Evolutionary conservation across 1,284 basidiomycete genomes (phyloP), one percentile per base, ranked within the genome.

Genomic region (Apiotrichum gamsii): DNA sequence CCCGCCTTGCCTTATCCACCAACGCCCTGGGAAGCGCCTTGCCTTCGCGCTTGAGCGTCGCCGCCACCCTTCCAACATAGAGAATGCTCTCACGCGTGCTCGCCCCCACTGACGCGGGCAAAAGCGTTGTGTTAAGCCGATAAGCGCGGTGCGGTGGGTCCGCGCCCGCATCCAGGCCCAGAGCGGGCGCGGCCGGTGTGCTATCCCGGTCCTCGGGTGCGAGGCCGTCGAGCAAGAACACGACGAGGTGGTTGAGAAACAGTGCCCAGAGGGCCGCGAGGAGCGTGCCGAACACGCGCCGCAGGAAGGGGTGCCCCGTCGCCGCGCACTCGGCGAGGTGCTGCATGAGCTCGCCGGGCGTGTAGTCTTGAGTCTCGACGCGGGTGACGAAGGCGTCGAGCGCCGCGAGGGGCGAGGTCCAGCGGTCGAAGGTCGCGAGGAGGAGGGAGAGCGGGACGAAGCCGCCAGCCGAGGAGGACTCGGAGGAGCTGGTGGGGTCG

Each of bases 61-160:
- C 83, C 25, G 93, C 82, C 3, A 90, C 90, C 25, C 88, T 79
- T 0, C 90, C 90, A 29, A 93, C 80, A 63, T 93, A 93, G 2
- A 82, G 73, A 46, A 94, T 88, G 8, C 87, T 88, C 48, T 89
- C 85, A 49, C 79, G 78, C 5, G 86, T 82, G 39, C 82, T 79
- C 2, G 72, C 58, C 2, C 84, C 83, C 18, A 93, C 77, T 49
- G 84, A 85, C 1, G 80, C 77, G 0, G 90, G 90, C 39, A 89
- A 77, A 3, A 85, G 76, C 2, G 82, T 82, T 2, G 81, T 77
- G 43, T 82, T 66, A n/a, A 76, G 67, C 8, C 41, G 41, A 58
- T 74, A 74, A 8, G 65, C 51, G 16, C 62, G 47, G 43, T 65
- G 61, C 25, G 56, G 62, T 0, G 64, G 59, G 39, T 61, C 35